A percentile compares a stretch with the other conserved stretches of the same genome.
phyloP scores from a whole-genome alignment of 1,284 basidiomycete genomes.

The Melampsora larici-populina region DNA sequence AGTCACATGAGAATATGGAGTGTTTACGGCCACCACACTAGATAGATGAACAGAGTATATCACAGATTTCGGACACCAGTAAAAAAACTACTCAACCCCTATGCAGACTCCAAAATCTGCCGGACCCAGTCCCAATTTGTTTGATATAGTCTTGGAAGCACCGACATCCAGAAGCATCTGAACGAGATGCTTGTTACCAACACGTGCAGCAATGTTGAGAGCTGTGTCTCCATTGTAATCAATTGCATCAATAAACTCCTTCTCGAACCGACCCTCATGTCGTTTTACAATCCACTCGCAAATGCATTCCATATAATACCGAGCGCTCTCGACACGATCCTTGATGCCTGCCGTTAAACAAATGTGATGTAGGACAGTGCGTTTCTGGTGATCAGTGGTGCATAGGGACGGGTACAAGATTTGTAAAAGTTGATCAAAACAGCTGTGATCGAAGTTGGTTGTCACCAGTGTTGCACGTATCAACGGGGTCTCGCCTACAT shows the following conservation, averaged over 20 bases:
- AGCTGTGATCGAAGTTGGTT: slow-evolving; percentile 71
- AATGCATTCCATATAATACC: slow-evolving; percentile 88
- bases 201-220: slow-evolving; percentile 86
- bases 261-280: slow-evolving; percentile 61
- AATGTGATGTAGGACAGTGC: slow-evolving; percentile 91
- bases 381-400: slow-evolving; percentile 83
- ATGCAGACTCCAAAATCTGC: slow-evolving; percentile 90
- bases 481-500: slow-evolving; percentile 88
- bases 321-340: slow-evolving; percentile 75
- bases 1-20: neutral
- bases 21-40: neutral
- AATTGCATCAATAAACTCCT: slow-evolving; percentile 78
- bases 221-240: slow-evolving; percentile 96
- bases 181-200: slow-evolving; percentile 85
- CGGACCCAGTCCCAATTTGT: slow-evolving; percentile 87
- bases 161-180: slow-evolving; percentile 85
- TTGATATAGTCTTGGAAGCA: slow-evolving; percentile 83
- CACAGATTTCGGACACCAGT: neutral
- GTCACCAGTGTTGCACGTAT: slow-evolving; percentile 88
- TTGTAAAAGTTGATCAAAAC: slow-evolving; percentile 68
- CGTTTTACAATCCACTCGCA: slow-evolving; percentile 70
- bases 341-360: slow-evolving; percentile 84
- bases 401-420: slow-evolving; percentile 69
- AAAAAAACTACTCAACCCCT: slow-evolving; percentile 61
- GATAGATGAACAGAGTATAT: neutral